Percentiles rank a stretch among this genome's conserved stretches.
Evolutionary conservation across 768 basidiomycete genomes (phyloP).

Genomic region (Lactarius pseudohatsudake): DNA sequence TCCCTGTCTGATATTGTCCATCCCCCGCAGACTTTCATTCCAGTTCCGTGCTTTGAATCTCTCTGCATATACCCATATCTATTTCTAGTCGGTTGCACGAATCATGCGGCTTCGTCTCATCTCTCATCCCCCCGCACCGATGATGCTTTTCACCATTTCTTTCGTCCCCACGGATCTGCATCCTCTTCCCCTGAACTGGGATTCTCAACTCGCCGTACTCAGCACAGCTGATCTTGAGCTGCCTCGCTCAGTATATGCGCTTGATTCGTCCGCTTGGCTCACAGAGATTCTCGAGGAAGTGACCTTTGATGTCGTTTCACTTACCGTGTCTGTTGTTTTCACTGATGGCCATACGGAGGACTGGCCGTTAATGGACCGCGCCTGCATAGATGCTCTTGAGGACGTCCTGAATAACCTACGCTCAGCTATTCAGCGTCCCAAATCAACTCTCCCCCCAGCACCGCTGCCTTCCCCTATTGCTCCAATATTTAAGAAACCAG

Average conservation of each 20-base stretch:
- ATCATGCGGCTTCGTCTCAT: slow-evolving; percentile 60
- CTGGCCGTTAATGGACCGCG: slow-evolving; percentile 45
- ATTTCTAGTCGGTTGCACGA: slow-evolving; percentile 10
- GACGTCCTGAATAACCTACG: slow-evolving; percentile 54
- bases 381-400: slow-evolving; percentile 48
- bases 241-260: slow-evolving; percentile 52
- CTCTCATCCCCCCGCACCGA: slow-evolving; percentile 45
- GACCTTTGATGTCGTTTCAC: slow-evolving; percentile 54
- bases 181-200: slow-evolving; percentile 54
- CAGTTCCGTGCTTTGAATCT: slow-evolving; percentile 14
- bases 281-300: slow-evolving; percentile 57
- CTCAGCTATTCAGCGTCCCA: slow-evolving; percentile 44
- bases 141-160: slow-evolving; percentile 57
- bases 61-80: slow-evolving; percentile 26
- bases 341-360: slow-evolving; percentile 54
- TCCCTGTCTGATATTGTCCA: background rate
- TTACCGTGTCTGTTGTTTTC: slow-evolving; percentile 52
- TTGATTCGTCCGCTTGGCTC: slow-evolving; percentile 61
- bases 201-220: slow-evolving; percentile 50
- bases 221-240: slow-evolving; percentile 52
- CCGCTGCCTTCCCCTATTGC: slow-evolving; percentile 27
- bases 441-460: slow-evolving; percentile 32
- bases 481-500: slow-evolving; percentile 37
- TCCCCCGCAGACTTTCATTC: slow-evolving; percentile 1
- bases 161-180: slow-evolving; percentile 46